Evolutionary conservation across 148 eudicot genomes (phyloP), one percentile per base, ranked within the genome.

Genomic region (Rhododendron kiyosumense): DNA sequence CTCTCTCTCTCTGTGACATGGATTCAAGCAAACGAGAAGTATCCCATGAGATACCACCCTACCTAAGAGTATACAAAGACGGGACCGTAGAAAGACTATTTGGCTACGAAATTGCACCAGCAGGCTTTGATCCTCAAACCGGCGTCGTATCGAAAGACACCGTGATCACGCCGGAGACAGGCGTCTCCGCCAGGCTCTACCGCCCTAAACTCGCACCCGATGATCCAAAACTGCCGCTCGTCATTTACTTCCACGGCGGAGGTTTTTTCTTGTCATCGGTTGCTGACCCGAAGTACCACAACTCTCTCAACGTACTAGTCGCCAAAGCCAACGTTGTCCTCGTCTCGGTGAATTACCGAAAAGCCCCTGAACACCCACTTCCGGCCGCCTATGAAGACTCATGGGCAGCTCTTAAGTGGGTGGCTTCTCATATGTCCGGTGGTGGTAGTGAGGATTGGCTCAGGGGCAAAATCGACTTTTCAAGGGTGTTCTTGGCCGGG

Each of bases 311-410:
- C 87, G 4, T 34, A 0, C 88, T 92, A 0, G 90, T 86, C 45
- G 69, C 82, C 22, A 81, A 87, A 14, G 88, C 93, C 9, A 77
- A 84, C 3, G 81, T 87, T 5, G 28, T 92, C 38, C 26, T 85
- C 0, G 85, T 92, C 30, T 92, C 95, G 0, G 90, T 95, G 9
- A 89, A 93, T 82, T 93, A 93, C 85, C 78, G 94, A 34, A 11
- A 67, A 7, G 93, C 92, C 13, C 96, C 96, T 0, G 95, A 93
- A 81, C 46, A 89, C 89, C 95, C 93, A 0, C 92, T 93, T 38
- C 96, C 96, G 1, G 86, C 92, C 1, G 92, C 93, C 24, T 92
- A 85, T 24, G 91, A 91, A 0, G 98, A 94, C 76, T 91, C 94
- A 0, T 93, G 93, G 92, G 92, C 81, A 0, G 93, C 91, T 18